Conservation (phyloP, 306 rosid genomes). For the Prunus davidiana region DNA sequence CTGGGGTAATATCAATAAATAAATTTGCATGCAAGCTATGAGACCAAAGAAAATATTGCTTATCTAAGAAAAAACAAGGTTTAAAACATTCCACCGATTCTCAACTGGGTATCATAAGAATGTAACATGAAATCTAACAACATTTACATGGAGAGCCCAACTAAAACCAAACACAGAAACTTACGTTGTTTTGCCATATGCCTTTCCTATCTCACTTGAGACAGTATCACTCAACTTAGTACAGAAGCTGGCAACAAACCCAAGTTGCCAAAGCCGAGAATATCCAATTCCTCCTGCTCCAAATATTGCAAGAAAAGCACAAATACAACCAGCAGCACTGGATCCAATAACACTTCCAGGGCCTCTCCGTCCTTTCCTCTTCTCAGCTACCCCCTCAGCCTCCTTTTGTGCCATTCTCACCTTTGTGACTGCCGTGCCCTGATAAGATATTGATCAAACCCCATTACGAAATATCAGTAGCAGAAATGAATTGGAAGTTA, state of each 20-base stretch:
- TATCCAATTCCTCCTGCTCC: constrained; percentile 67
- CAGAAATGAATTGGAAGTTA: neutral
- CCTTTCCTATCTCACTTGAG: constrained; percentile 98
- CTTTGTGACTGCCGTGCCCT: constrained; percentile 95
- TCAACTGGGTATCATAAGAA: neutral
- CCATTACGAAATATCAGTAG: neutral
- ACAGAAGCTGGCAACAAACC: constrained; percentile 94
- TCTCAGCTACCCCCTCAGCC: constrained; percentile 95
- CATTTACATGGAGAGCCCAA: neutral
- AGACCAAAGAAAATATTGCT: neutral
- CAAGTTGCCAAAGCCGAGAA: constrained; percentile 74
- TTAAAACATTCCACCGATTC: neutral
- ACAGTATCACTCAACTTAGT: constrained; percentile 96
- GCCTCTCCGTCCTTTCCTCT: constrained; percentile 93
- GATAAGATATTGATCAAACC: constrained; percentile 3
- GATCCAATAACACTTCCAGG: constrained; percentile 96
- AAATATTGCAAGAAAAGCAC: constrained; percentile 68
- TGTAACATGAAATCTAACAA: neutral
- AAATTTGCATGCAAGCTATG: neutral
- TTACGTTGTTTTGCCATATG: constrained; percentile 91
- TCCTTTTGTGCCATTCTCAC: constrained; percentile 89
- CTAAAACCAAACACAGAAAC: constrained; percentile 21
- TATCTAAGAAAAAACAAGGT: neutral
- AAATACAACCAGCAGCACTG: constrained; percentile 93
- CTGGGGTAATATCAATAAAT: neutral